phyloP scores from a whole-genome alignment of 1,284 basidiomycete species.

The Chalciporus sp. region DNA sequence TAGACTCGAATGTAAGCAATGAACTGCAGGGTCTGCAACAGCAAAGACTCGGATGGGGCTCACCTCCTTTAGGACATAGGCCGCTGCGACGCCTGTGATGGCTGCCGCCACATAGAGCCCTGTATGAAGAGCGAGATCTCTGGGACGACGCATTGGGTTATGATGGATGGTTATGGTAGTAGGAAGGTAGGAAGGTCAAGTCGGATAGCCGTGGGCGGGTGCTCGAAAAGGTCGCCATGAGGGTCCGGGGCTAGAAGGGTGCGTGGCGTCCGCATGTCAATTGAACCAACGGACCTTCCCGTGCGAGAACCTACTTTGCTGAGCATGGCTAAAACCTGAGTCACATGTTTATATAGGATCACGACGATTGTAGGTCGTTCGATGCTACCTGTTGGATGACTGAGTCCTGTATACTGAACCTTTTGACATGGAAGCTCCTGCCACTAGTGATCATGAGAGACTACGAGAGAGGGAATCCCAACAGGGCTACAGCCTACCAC shows the following conservation, averaged over 20 bases:
- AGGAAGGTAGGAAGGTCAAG: neutral
- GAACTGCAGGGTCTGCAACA: neutral
- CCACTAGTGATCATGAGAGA: no score
- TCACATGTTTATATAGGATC: no score
- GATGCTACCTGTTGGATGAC: no score
- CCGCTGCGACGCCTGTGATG: conserved; percentile 23
- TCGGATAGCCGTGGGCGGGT: neutral
- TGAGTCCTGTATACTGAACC: no score
- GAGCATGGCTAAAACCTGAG: no score
- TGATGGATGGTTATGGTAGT: neutral
- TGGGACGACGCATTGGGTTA: conserved; percentile 19
- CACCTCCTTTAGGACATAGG: conserved; percentile 24
- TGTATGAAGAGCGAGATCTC: conserved; percentile 10
- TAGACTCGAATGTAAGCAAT: neutral
- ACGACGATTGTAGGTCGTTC: no score
- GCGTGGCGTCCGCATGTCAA: neutral
- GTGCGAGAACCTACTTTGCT: no score
- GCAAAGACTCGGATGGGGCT: neutral
- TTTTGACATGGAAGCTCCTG: no score
- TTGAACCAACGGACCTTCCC: no score
- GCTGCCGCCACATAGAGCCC: conserved; percentile 14
- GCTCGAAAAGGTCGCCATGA: neutral
- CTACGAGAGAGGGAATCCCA: no score
- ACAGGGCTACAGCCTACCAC: no score
- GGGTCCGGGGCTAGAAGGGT: neutral